Evolutionary conservation across 139 green algal species (phyloP).

Genomic region (Tetradesmus lagerheimii): DNA sequence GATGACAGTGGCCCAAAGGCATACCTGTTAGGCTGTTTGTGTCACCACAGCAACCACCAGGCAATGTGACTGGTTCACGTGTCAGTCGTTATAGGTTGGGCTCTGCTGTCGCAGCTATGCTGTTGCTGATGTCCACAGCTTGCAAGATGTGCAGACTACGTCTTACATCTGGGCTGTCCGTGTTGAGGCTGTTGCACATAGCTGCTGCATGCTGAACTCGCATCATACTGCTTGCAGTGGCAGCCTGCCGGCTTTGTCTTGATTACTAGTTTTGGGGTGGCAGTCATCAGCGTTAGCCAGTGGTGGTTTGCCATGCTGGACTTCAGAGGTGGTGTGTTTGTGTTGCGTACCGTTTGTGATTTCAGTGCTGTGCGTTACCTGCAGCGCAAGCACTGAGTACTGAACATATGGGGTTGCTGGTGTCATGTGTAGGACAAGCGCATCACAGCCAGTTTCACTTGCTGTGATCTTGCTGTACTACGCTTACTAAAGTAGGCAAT

Average conservation of each 20-base stretch:
- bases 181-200: neutral
- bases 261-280: neutral
- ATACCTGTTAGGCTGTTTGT: neutral
- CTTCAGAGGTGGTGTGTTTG: no score
- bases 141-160: neutral
- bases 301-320: neutral
- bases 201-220: neutral
- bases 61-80: neutral
- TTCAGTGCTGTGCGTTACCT: no score
- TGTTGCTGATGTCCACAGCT: neutral
- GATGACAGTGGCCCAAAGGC: no score
- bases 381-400: no score
- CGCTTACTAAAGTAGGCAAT: no score
- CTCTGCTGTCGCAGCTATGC: neutral
- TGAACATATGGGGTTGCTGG: no score
- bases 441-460: no score
- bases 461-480: no score
- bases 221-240: neutral
- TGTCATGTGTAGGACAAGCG: no score
- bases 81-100: neutral
- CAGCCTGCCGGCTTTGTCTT: neutral
- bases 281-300: neutral
- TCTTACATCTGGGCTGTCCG: neutral
- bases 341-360: no score
- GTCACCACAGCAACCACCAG: neutral